A percentile compares a stretch with the other conserved stretches of the same genome.
Conservation (phyloP, 2,329 filamentous ascomycete species). For the Ceratocystis ficicola region DNA sequence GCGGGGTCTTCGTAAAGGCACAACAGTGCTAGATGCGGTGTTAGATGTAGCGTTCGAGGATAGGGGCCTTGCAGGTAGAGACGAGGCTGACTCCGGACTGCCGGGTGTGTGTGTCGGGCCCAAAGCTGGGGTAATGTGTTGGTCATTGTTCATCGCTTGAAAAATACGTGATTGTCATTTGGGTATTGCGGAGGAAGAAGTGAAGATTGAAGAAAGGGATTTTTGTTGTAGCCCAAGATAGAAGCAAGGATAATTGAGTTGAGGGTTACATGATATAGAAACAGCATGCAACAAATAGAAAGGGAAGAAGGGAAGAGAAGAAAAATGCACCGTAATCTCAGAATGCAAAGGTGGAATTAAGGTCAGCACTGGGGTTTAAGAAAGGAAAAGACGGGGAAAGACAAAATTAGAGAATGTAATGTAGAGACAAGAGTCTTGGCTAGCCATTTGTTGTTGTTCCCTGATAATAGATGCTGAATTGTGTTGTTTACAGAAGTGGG, state of each 20-base stretch:
- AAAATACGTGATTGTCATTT: neutral
- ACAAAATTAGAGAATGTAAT: neutral
- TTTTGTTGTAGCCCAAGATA: constrained; percentile 1
- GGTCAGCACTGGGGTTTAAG: neutral
- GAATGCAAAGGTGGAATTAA: neutral
- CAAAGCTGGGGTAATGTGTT: constrained; percentile 9
- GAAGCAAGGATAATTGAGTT: constrained; percentile 1
- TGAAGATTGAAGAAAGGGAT: neutral
- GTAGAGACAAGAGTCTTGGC: neutral
- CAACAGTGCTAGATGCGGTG: neutral
- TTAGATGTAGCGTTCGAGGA: neutral
- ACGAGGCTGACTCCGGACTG: neutral
- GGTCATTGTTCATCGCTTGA: constrained; percentile 16
- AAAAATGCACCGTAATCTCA: neutral
- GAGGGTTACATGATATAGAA: constrained; percentile 10
- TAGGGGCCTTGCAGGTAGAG: neutral
- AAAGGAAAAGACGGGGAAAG: neutral
- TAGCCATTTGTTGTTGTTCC: neutral
- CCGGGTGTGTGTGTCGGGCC: constrained; percentile 7
- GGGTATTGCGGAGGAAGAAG: neutral
- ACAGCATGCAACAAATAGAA: neutral
- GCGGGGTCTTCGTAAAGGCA: constrained; percentile 16
- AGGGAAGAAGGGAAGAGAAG: neutral
- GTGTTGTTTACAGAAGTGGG: neutral
- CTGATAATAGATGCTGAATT: neutral